These are phyloP conservation scores for Penicillium atrosanguineum DNA, from an alignment of 495 filamentous ascomycete genomes.

Conservation along the genomic window DNA sequence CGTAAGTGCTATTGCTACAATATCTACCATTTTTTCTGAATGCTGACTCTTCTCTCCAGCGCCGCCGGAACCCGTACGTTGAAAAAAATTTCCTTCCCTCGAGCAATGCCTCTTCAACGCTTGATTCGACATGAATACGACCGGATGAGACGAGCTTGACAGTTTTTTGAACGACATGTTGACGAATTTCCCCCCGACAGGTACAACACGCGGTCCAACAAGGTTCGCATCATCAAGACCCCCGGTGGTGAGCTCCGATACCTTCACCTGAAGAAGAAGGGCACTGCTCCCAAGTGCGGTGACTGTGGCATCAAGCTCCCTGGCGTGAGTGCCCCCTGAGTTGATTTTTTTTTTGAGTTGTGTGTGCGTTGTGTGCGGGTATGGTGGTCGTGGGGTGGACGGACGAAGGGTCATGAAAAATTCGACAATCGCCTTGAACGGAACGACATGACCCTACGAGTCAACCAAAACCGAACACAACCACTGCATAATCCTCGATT, in stretches of 20 bases:
- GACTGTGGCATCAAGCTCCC: conserved; percentile 95
- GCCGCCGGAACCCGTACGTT: conserved; percentile 89
- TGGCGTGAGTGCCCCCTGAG: conserved; percentile 67
- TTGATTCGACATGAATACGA: conserved; percentile 18
- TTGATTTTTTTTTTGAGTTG: conserved; percentile 19
- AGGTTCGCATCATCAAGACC: conserved; percentile 92
- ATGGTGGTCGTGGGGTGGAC: conserved; percentile 13
- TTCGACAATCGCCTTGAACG: conserved; percentile 6
- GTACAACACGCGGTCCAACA: conserved; percentile 98
- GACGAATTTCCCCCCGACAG: conserved; percentile 45
- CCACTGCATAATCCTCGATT: conserved; percentile 4
- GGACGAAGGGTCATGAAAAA: conserved; percentile 14
- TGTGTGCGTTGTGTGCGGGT: conserved; percentile 20
- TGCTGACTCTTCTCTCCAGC: conserved; percentile 47
- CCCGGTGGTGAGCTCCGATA: conserved; percentile 91
- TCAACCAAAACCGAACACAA: conserved; percentile 6
- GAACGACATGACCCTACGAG: conserved; percentile 3
- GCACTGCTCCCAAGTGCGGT: conserved; percentile 95
- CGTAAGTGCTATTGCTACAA: conserved; percentile 47
- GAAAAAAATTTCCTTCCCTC: conserved; percentile 23
- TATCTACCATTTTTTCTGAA: conserved; percentile 1
- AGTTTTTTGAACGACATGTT: conserved; percentile 26
- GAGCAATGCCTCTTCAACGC: conserved; percentile 13
- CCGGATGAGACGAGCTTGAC: conserved; percentile 7
- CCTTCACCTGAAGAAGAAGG: conserved; percentile 98